Percentiles rank a stretch among this genome's conserved stretches.
Evolutionary conservation across 1,284 basidiomycete species (phyloP).

Genomic region (Neonothopanus nambi): DNA sequence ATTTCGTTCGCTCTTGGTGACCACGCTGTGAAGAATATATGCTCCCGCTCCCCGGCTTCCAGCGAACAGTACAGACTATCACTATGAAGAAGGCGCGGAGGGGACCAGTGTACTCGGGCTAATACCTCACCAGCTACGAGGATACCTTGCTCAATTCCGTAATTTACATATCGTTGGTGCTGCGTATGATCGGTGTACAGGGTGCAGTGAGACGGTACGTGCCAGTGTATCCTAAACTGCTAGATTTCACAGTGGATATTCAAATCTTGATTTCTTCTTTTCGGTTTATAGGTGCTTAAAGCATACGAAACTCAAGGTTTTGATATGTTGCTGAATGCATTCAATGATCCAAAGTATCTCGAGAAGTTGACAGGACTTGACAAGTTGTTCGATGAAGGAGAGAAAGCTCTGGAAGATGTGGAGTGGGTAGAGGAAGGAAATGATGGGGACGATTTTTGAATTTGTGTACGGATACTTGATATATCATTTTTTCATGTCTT

Average conservation of each 20-base stretch:
- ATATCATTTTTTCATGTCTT: neutral
- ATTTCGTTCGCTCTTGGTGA: slow-evolving; percentile 49
- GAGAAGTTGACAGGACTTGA: slow-evolving; percentile 87
- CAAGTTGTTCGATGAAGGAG: slow-evolving; percentile 77
- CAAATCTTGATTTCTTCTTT: neutral
- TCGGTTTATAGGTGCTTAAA: slow-evolving; percentile 57
- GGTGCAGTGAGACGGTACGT: slow-evolving; percentile 79
- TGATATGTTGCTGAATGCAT: slow-evolving; percentile 78
- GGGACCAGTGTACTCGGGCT: slow-evolving; percentile 69
- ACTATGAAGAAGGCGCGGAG: slow-evolving; percentile 35
- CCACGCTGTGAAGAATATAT: neutral
- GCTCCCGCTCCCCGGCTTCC: slow-evolving; percentile 65
- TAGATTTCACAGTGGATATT: neutral
- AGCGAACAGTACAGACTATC: slow-evolving; percentile 32
- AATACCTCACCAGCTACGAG: slow-evolving; percentile 93
- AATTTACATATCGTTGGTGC: slow-evolving; percentile 83
- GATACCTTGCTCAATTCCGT: slow-evolving; percentile 85
- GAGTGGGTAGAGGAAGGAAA: slow-evolving; percentile 78
- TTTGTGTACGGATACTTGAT: too few relatives aligned
- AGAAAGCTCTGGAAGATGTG: slow-evolving; percentile 71
- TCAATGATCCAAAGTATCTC: slow-evolving; percentile 83
- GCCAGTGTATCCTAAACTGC: slow-evolving; percentile 1
- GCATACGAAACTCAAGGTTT: slow-evolving; percentile 80
- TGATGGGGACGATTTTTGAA: slow-evolving; percentile 41
- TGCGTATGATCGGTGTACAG: slow-evolving; percentile 89